phyloP scores from a whole-genome alignment of 257 asterid genomes.

The Solanum bukasovii region DNA sequence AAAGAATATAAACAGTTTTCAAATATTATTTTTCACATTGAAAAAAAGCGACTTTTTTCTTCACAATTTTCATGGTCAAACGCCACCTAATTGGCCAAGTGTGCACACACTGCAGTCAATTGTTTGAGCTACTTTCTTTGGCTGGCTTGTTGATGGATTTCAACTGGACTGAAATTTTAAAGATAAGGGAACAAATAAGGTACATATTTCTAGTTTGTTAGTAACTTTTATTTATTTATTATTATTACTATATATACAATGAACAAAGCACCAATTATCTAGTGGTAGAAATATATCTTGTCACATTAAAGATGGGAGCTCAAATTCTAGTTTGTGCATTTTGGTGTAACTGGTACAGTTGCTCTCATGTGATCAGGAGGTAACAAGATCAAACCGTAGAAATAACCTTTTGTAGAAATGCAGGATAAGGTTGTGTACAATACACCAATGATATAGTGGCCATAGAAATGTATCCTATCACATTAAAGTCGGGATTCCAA shows the following conservation, averaged over 20 bases:
- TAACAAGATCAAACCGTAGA: too few species aligned
- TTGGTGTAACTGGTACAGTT: too few species aligned
- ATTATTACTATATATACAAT: too few species aligned
- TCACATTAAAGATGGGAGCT: not conserved
- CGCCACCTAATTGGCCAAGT: not conserved
- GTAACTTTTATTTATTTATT: not conserved
- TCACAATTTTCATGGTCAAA: not conserved
- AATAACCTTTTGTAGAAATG: too few species aligned
- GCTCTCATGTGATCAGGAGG: not conserved
- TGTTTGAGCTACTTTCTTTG: constrained; percentile 83
- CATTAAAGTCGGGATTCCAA: not conserved
- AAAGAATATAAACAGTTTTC: too few species aligned
- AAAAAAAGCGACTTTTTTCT: not conserved
- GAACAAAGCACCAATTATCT: not conserved
- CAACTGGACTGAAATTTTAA: constrained; percentile 87
- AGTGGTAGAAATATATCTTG: not conserved
- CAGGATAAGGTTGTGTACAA: too few species aligned
- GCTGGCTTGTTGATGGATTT: constrained; percentile 91
- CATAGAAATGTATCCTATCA: not conserved
- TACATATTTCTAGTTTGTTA: not conserved
- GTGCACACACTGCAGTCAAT: constrained; percentile 25
- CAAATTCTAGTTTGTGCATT: too few species aligned
- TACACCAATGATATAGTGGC: too few species aligned
- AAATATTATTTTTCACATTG: not conserved
- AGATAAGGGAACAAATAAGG: constrained; percentile 57